A percentile compares a stretch with the other conserved stretches of the same genome.
These are phyloP conservation scores for Urtica urens DNA, from an alignment of 306 rosid genomes.

Conservation along the genomic window DNA sequence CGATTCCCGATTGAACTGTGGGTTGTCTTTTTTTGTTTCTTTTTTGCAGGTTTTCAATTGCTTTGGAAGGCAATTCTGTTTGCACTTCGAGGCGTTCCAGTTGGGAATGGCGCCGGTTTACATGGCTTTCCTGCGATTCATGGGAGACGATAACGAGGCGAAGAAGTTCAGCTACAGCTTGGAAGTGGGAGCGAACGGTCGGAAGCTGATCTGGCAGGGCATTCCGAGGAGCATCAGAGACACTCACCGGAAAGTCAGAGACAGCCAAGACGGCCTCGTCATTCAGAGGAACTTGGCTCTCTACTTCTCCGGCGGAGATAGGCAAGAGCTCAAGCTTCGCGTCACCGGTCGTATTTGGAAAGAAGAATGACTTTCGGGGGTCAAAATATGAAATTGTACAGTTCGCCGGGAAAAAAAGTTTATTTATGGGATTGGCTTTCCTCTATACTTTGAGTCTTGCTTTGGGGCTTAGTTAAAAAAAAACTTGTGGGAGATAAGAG, in stretches of 20 bases:
- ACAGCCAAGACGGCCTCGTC: slow-evolving; percentile 87
- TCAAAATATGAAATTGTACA: slow-evolving; percentile 30
- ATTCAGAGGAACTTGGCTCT: slow-evolving; percentile 82
- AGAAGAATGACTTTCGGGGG: slow-evolving; percentile 51
- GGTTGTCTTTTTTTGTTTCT: slow-evolving; percentile 10
- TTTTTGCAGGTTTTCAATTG: slow-evolving; percentile 65
- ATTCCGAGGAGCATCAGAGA: slow-evolving; percentile 89
- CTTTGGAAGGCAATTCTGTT: slow-evolving; percentile 79
- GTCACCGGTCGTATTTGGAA: slow-evolving; percentile 94
- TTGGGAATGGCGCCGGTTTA: slow-evolving; percentile 68
- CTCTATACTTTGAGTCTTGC: slow-evolving; percentile 4
- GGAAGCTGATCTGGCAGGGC: slow-evolving; percentile 87
- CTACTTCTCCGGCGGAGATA: slow-evolving; percentile 78
- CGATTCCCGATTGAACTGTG: no score
- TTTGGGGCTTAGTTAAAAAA: slow-evolving; percentile 4
- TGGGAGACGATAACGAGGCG: slow-evolving; percentile 85
- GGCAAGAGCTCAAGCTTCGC: slow-evolving; percentile 70
- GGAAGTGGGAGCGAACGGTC: slow-evolving; percentile 89
- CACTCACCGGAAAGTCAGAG: slow-evolving; percentile 75
- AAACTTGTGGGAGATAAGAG: background rate
- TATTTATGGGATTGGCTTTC: slow-evolving; percentile 12
- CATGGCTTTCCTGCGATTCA: slow-evolving; percentile 84
- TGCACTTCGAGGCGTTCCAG: slow-evolving; percentile 96
- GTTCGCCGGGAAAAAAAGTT: slow-evolving; percentile 13
- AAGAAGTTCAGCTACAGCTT: slow-evolving; percentile 77